Evolutionary conservation across 2,329 filamentous ascomycete species (phyloP), one percentile per base, ranked within the genome.

Genomic region (Aspergillus calidoustus): DNA sequence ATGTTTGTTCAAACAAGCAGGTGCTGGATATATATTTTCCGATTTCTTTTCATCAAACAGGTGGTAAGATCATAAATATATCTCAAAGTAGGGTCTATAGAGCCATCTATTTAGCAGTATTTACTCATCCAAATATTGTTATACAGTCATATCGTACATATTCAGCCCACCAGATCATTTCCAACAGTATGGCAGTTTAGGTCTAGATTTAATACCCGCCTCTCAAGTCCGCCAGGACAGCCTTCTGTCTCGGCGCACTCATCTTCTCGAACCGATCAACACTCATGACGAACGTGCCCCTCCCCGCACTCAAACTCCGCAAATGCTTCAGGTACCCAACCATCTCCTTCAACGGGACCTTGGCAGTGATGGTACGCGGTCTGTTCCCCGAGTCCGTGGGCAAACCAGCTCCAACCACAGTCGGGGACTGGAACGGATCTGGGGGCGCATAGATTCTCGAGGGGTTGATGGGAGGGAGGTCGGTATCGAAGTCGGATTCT

Each of bases 321-420:
- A 99, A 79, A 73, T 96, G 91, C 74, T 92, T 92, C 69, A 98
- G 82, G 76, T 98, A 99, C 47, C 94, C 91, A 41, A 98, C 89
- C 92, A 98, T 97, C 78, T 98, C 94, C 79, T 95, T 96, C 70
- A 98, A 83, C 34, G 95, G 95, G 30, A 98, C 94, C 70, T 91
- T 88, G 23, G 93, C 95, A 11, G 90, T 88, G 68, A 99, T 92
- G 54, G 89, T 83, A 59, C 84, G 77, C 61, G 87, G 86, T 34
- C 83, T 76, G 48, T 76, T 77, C 3, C 73, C 66, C 17, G 69
- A 75, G 69, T 51, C 68, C 62, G 67, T 73, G 25, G 44, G 17
- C 63, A 68, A 43, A 62, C 76, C 61, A 11, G 51, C 60, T 4
- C 66, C 67, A 13, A 70, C 67, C 13, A 71, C 52, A 17, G 66